Base-by-base conservation (phyloP, 192 early-diverging fungal species). In the Coemansia sp. region DNA sequence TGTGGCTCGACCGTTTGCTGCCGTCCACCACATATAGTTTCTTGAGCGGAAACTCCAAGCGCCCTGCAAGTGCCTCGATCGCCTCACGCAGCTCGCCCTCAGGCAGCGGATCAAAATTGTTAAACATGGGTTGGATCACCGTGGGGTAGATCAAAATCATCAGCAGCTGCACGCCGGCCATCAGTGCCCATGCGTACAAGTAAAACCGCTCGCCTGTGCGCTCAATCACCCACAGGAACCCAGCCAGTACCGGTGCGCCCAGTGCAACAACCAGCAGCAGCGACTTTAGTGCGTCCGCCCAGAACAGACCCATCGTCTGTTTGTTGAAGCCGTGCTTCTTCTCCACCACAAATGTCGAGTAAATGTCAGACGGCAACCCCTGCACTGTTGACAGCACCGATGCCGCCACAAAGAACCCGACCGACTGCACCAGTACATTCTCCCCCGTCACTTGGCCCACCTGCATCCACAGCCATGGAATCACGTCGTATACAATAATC, bases 21-120 rank as follows among this genome's bases (percentile, higher is more conserved):
- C 95, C 95, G 71, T 98, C 96, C 74, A 98, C 90, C n/a, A 96
- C 89, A 72, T 91, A 96, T 38, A 98, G 78, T 75, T 98, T 95
- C 65, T 87, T 94, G 49, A 98, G 82, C 15, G 96, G 95, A 69
- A 97, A 98, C 8, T 87, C 75, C 64, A 97, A 83, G 31, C 91
- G 85, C 40, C 83, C 72, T 5, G 94, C 93, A 60, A 98, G 81
- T 0, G 72, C 86, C 67, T 93, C 90, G 60, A 98, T 96, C 57
- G 86, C 85, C 8, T 65, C 78, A 17, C 89, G 87, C 49, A 98
- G 84, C 61, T 89, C 83, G 38, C 94, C 95, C 12, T 91, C 89
- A 4, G 86, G 84, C 11, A 98, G 84, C 14, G 95, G 89, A 1
- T 89, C 89, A 57, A 95, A 90, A 59, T 91, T 96, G 88, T 97